Conservation (phyloP, 2,329 filamentous ascomycete genomes). For the Ophiocordyceps sinensis region DNA sequence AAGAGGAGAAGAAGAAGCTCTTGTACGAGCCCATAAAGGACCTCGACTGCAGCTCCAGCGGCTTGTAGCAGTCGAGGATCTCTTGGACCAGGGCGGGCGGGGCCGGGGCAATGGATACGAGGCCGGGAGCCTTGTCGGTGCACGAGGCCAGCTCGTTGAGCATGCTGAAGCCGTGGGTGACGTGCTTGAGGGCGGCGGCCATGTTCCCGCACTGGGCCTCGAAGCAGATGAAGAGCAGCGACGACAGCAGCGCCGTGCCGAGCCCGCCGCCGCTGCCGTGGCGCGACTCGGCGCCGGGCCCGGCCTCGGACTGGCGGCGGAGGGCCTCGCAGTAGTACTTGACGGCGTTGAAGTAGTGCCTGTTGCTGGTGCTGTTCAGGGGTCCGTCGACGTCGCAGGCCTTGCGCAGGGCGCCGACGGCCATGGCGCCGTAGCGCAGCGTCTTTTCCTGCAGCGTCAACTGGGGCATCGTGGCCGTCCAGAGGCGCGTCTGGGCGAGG, state of each 20-base stretch:
- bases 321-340: conserved; percentile 25
- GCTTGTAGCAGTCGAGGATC: conserved; percentile 24
- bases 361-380: conserved; percentile 13
- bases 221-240: conserved; percentile 26
- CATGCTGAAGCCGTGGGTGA: conserved; percentile 25
- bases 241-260: conserved; percentile 23
- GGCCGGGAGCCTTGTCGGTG: conserved; percentile 17
- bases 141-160: conserved; percentile 23
- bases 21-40: conserved; percentile 23
- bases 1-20: conserved; percentile 17
- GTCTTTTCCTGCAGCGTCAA: conserved; percentile 22
- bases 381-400: conserved; percentile 14
- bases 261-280: conserved; percentile 16
- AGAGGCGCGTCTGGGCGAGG: conserved; percentile 18
- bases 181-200: conserved; percentile 24
- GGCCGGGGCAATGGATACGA: conserved; percentile 22
- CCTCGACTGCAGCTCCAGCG: conserved; percentile 22
- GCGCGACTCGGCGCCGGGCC: conserved; percentile 6
- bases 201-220: conserved; percentile 24
- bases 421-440: conserved; percentile 24
- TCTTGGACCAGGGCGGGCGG: conserved; percentile 22
- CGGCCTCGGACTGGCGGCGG: conserved; percentile 22
- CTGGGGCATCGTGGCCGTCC: conserved; percentile 25
- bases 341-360: conserved; percentile 24
- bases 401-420: conserved; percentile 23